Evolutionary conservation across 2,329 filamentous ascomycete species (phyloP).

Genomic region (Stylonectria norvegica): DNA sequence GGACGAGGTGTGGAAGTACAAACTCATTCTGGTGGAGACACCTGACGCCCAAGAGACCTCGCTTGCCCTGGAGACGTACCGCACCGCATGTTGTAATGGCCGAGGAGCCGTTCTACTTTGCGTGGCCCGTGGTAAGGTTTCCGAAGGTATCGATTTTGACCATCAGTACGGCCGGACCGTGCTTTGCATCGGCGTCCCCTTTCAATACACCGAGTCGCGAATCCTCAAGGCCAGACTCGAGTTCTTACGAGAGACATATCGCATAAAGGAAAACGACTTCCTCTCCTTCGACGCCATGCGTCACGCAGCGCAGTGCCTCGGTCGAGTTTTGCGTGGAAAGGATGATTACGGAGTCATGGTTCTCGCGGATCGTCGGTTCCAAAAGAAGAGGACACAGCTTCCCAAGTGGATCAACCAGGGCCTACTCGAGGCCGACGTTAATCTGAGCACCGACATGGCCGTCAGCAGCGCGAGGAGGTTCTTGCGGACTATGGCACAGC

Average conservation of each 20-base stretch:
- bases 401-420: slow-evolving; percentile 97
- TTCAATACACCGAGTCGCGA: slow-evolving; percentile 97
- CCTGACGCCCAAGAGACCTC: slow-evolving; percentile 97
- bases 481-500: slow-evolving; percentile 85
- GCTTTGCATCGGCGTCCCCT: slow-evolving; percentile 92
- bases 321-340: slow-evolving; percentile 90
- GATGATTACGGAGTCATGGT: slow-evolving; percentile 99
- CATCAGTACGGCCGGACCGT: slow-evolving; percentile 97
- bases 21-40: slow-evolving; percentile 95
- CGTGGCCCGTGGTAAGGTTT: slow-evolving; percentile 95
- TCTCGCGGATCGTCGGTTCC: slow-evolving; percentile 86
- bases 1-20: slow-evolving; percentile 98
- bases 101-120: slow-evolving; percentile 89
- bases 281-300: slow-evolving; percentile 98
- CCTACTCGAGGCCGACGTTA: slow-evolving; percentile 78
- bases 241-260: slow-evolving; percentile 94
- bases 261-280: slow-evolving; percentile 96
- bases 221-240: slow-evolving; percentile 94
- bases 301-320: slow-evolving; percentile 95
- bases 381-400: slow-evolving; percentile 84
- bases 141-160: slow-evolving; percentile 98
- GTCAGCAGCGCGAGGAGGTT: slow-evolving; percentile 87
- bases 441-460: slow-evolving; percentile 93
- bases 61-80: slow-evolving; percentile 90
- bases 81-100: slow-evolving; percentile 95